phyloP scores from a whole-genome alignment of 1,284 basidiomycete genomes.

The Macrocystidia cucumis region DNA sequence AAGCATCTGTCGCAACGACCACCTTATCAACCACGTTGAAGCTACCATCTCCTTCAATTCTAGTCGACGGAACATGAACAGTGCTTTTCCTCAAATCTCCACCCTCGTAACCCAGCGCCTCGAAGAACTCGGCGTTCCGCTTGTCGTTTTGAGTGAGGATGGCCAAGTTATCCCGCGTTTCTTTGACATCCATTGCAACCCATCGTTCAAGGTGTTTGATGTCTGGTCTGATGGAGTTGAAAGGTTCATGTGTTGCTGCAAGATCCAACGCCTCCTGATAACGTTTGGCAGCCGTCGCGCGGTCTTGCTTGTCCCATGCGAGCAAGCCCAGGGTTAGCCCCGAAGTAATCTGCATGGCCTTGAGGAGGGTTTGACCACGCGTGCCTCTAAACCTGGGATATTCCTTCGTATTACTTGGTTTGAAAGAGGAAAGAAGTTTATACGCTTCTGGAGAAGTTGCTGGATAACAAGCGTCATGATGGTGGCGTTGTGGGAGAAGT shows the following conservation, averaged over 20 bases:
- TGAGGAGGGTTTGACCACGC: constrained; percentile 16
- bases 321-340: constrained; percentile 20
- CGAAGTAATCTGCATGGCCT: constrained; percentile 22
- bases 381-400: constrained; percentile 16
- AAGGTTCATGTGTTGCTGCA: constrained; percentile 16
- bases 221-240: constrained; percentile 9
- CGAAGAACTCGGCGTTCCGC: constrained; percentile 11
- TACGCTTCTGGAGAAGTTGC: constrained; percentile 19
- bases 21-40: constrained; percentile 10
- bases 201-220: constrained; percentile 15
- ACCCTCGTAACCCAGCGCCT: constrained; percentile 9
- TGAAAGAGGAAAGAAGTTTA: constrained; percentile 21
- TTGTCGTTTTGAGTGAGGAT: constrained; percentile 17
- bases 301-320: constrained; percentile 23
- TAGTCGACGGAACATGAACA: constrained; percentile 12
- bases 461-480: too few relatives aligned
- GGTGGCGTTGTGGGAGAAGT: too few relatives aligned
- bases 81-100: too few relatives aligned
- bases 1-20: constrained; percentile 20
- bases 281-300: constrained; percentile 22
- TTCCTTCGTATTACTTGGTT: constrained; percentile 11
- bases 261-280: constrained; percentile 24
- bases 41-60: constrained; percentile 15
- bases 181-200: constrained; percentile 15
- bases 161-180: constrained; percentile 17